Percentiles rank a stretch among this genome's conserved stretches.
Evolutionary conservation across 2,329 filamentous ascomycete species (phyloP).

Genomic region (Calonectria pseudoturangicola): DNA sequence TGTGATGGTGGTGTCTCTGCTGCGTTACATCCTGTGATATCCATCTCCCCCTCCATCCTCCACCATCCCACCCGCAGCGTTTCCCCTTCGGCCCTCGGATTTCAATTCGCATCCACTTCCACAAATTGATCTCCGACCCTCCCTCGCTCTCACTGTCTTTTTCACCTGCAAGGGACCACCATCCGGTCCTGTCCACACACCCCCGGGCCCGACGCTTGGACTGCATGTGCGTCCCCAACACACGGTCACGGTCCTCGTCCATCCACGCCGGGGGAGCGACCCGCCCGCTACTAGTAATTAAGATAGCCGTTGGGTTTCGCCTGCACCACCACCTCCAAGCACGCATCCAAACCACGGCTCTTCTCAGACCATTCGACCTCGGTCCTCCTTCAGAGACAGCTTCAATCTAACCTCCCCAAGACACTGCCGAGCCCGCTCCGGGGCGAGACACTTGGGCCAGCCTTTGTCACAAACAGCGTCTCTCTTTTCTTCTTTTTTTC

Average conservation of each 20-base stretch:
- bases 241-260: conserved; percentile 20
- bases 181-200: neutral
- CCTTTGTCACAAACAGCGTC: neutral
- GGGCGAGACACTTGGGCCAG: neutral
- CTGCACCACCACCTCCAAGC: neutral
- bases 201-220: conserved; percentile 28
- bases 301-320: conserved; percentile 13
- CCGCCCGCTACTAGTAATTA: conserved; percentile 14
- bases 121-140: conserved; percentile 15
- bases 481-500: conserved; percentile 11
- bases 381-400: neutral
- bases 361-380: neutral
- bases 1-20: neutral
- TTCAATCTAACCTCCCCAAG: conserved; percentile 7
- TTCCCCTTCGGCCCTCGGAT: conserved; percentile 10
- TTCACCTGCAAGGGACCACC: conserved; percentile 20
- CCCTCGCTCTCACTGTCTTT: neutral
- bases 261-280: conserved; percentile 29
- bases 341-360: neutral
- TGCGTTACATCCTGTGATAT: neutral
- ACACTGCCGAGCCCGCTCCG: conserved; percentile 19
- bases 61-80: too few species aligned
- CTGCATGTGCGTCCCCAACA: conserved; percentile 15
- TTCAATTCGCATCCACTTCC: conserved; percentile 22
- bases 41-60: neutral